Evolutionary conservation across 169 alveolate species (phyloP).

Genomic region (Cryptosporidium viatorum): DNA sequence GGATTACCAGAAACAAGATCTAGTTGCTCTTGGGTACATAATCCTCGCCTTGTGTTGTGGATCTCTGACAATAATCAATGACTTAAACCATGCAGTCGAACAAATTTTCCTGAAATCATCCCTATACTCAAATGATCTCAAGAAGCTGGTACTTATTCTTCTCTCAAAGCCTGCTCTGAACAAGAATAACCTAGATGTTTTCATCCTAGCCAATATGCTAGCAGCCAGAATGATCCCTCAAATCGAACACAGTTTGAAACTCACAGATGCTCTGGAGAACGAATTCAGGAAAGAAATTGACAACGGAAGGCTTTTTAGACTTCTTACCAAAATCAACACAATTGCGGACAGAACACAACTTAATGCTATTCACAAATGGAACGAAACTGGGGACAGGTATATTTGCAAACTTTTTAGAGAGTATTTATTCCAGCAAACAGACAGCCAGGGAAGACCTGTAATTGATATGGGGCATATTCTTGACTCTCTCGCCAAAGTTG

Average conservation of each 20-base stretch:
- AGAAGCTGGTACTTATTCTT: slow-evolving; percentile 58
- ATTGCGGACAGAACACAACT: slow-evolving; percentile 74
- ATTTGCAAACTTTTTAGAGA: slow-evolving; percentile 69
- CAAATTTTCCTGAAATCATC: slow-evolving; percentile 68
- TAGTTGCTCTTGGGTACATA: slow-evolving; percentile 65
- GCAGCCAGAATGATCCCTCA: slow-evolving; percentile 76
- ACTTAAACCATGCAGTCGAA: slow-evolving; percentile 67
- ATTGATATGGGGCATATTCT: slow-evolving; percentile 72
- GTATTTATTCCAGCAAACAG: slow-evolving; percentile 67
- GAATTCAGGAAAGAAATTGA: slow-evolving; percentile 68
- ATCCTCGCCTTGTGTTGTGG: slow-evolving; percentile 69
- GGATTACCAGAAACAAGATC: slow-evolving; percentile 70
- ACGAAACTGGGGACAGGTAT: slow-evolving; percentile 72
- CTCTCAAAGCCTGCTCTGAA: slow-evolving; percentile 69
- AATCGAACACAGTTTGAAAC: slow-evolving; percentile 68
- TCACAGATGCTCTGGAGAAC: slow-evolving; percentile 69
- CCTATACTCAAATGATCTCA: slow-evolving; percentile 50
- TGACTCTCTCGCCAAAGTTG: slow-evolving; percentile 72
- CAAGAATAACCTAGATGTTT: slow-evolving; percentile 69
- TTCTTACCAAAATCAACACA: slow-evolving; percentile 58
- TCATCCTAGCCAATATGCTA: slow-evolving; percentile 65
- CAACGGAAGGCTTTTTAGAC: slow-evolving; percentile 69
- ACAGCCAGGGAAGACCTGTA: slow-evolving; percentile 70
- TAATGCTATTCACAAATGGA: slow-evolving; percentile 70
- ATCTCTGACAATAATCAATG: slow-evolving; percentile 58